These are phyloP conservation scores for Miscanthus lutarioriparius DNA, from an alignment of 176 grass and related monocot species.

Conservation along the genomic window DNA sequence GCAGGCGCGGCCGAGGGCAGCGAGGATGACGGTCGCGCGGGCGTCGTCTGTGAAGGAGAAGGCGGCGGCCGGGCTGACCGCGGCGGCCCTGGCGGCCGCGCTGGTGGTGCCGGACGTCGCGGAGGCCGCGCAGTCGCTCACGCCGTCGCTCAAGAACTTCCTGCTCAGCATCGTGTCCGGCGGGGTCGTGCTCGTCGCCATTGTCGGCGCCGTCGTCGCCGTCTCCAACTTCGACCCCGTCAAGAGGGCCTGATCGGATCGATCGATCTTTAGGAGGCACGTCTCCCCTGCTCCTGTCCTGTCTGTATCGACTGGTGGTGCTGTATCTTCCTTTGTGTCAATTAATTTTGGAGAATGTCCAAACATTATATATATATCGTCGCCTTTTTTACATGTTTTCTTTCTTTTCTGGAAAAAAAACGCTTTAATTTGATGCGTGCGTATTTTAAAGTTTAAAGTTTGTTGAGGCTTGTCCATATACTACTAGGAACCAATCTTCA, in stretches of 20 bases:
- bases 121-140: slow-evolving; percentile 47
- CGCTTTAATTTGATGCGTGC: neutral
- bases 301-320: slow-evolving; percentile 5
- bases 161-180: slow-evolving; percentile 68
- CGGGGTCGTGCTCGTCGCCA: slow-evolving; percentile 50
- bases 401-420: neutral
- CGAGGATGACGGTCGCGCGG: slow-evolving; percentile 40
- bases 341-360: slow-evolving; percentile 24
- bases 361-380: slow-evolving; percentile 16
- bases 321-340: slow-evolving; percentile 1
- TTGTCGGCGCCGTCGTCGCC: slow-evolving; percentile 63
- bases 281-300: neutral
- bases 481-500: neutral
- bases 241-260: slow-evolving; percentile 44
- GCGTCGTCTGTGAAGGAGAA: slow-evolving; percentile 53
- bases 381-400: neutral
- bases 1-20: slow-evolving; percentile 38
- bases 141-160: slow-evolving; percentile 79
- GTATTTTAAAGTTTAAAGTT: neutral
- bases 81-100: slow-evolving; percentile 46
- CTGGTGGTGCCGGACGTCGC: slow-evolving; percentile 52
- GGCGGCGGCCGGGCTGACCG: slow-evolving; percentile 48
- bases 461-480: neutral
- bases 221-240: slow-evolving; percentile 81
- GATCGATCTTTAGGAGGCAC: neutral